These are phyloP conservation scores for Talaromyces rugulosus DNA, from an alignment of 2,329 filamentous ascomycete genomes.

Conservation along the genomic window DNA sequence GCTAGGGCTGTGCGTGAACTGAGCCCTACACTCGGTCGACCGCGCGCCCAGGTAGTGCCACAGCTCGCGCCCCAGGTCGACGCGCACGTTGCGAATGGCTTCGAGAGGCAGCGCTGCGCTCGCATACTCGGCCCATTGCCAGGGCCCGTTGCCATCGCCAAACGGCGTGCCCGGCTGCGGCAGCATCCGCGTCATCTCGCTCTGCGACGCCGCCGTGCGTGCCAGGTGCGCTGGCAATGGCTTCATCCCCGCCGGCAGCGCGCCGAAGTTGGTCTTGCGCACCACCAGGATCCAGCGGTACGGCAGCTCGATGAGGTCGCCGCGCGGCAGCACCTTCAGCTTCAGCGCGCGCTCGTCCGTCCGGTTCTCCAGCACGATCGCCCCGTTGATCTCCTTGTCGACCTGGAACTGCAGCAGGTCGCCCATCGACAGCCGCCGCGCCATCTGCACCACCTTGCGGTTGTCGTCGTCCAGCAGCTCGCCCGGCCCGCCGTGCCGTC, in stretches of 20 bases:
- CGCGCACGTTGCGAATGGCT: conserved; percentile 56
- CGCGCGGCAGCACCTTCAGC: conserved; percentile 75
- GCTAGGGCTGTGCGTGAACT: conserved; percentile 77
- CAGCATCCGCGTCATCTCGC: conserved; percentile 57
- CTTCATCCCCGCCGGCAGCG: conserved; percentile 42
- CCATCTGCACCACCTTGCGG: conserved; percentile 63
- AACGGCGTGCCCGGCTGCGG: conserved; percentile 65
- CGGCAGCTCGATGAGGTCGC: conserved; percentile 59
- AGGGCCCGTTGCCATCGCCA: conserved; percentile 52
- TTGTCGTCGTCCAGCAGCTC: conserved; percentile 67
- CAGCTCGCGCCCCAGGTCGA: conserved; percentile 59
- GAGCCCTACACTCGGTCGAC: conserved; percentile 85
- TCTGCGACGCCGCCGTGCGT: conserved; percentile 48
- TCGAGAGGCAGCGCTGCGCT: conserved; percentile 55
- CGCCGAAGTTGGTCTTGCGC: conserved; percentile 46
- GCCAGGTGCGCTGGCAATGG: conserved; percentile 46
- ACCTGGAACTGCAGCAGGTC: conserved; percentile 83
- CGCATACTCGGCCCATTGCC: conserved; percentile 77
- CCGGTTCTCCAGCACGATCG: conserved; percentile 79
- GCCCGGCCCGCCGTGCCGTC: conserved; percentile 73
- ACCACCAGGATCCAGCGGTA: conserved; percentile 48
- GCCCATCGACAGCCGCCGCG: conserved; percentile 63
- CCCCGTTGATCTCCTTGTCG: conserved; percentile 85
- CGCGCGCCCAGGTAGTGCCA: conserved; percentile 85
- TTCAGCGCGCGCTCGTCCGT: conserved; percentile 69